Percentiles rank a stretch among this genome's conserved stretches.
These are phyloP conservation scores for Drosera capensis DNA, from an alignment of 148 eudicot species.

Conservation along the genomic window DNA sequence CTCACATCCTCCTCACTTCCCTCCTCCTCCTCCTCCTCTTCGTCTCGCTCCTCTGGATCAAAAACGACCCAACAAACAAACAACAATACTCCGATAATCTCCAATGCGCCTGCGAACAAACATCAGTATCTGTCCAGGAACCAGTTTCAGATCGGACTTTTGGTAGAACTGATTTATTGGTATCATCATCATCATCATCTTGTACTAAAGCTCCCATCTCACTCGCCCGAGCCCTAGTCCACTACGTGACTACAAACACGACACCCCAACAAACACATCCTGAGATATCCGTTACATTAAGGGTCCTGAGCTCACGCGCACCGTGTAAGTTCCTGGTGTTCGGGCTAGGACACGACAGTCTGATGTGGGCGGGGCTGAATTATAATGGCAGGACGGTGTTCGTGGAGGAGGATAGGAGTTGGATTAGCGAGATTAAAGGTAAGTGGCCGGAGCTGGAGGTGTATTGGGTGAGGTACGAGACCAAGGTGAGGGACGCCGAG, in stretches of 20 bases:
- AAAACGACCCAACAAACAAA: too few species aligned
- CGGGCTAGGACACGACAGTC: constrained; percentile 75
- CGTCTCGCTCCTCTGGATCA: too few species aligned
- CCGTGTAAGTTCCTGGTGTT: constrained; percentile 82
- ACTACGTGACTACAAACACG: constrained; percentile 63
- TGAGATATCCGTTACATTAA: constrained; percentile 47
- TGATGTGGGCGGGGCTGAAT: constrained; percentile 76
- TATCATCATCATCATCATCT: too few species aligned
- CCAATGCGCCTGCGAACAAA: too few species aligned
- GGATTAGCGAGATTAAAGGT: constrained; percentile 48
- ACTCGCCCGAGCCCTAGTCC: constrained; percentile 49
- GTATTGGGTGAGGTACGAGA: constrained; percentile 54
- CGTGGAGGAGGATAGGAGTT: constrained; percentile 60
- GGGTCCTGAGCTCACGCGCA: constrained; percentile 35
- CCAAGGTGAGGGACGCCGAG: constrained; percentile 30
- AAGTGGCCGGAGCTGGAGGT: constrained; percentile 38
- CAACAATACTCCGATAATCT: too few species aligned
- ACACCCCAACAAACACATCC: constrained; percentile 70
- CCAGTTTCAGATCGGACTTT: too few species aligned
- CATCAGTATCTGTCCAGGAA: too few species aligned
- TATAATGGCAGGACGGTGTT: constrained; percentile 68
- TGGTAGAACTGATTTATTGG: too few species aligned
- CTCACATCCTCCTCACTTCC: too few species aligned
- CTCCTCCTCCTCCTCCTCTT: too few species aligned
- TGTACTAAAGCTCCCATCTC: constrained; percentile 50